These are phyloP conservation scores for Juglanconis sp. DNA, from an alignment of 2,329 filamentous ascomycete species.

Conservation along the genomic window DNA sequence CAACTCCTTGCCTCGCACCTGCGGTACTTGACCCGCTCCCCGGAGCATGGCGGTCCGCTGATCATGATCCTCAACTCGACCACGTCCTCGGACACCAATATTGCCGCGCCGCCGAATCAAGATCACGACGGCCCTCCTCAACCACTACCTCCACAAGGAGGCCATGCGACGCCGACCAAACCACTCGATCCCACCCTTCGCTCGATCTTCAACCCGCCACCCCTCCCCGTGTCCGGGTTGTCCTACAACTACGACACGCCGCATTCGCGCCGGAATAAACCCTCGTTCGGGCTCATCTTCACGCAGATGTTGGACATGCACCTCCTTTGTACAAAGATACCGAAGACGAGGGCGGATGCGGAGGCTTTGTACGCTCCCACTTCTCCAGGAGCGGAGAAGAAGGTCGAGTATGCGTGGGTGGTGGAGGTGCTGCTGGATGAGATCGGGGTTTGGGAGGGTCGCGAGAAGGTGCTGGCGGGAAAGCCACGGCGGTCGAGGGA, in stretches of 20 bases:
- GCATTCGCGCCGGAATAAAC: conserved; percentile 37
- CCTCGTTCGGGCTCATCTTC: conserved; percentile 54
- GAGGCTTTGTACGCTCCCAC: conserved; percentile 28
- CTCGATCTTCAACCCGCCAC: conserved; percentile 45
- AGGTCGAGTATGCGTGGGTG: conserved; percentile 35
- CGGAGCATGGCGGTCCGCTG: conserved; percentile 39
- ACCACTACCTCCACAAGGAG: background rate
- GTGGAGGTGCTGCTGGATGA: conserved; percentile 53
- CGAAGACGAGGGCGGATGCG: conserved; percentile 38
- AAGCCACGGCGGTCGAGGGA: conserved; percentile 40
- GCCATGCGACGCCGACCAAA: conserved; percentile 1
- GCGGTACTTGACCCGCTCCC: conserved; percentile 40
- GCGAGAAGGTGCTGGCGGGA: conserved; percentile 16
- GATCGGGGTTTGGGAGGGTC: conserved; percentile 40
- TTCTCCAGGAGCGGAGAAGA: conserved; percentile 1
- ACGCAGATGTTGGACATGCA: conserved; percentile 53
- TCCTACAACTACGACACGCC: conserved; percentile 20
- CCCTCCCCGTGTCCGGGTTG: conserved; percentile 14
- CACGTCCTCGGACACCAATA: conserved; percentile 20
- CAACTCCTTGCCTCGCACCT: conserved; percentile 45
- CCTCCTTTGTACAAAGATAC: conserved; percentile 46
- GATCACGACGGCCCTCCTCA: conserved; percentile 1
- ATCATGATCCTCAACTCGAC: conserved; percentile 56
- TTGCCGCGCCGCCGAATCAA: background rate
- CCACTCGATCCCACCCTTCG: conserved; percentile 43